A percentile compares a stretch with the other conserved stretches of the same genome.
Conservation (phyloP, 805 yeast genomes). For the Pichia californica region DNA sequence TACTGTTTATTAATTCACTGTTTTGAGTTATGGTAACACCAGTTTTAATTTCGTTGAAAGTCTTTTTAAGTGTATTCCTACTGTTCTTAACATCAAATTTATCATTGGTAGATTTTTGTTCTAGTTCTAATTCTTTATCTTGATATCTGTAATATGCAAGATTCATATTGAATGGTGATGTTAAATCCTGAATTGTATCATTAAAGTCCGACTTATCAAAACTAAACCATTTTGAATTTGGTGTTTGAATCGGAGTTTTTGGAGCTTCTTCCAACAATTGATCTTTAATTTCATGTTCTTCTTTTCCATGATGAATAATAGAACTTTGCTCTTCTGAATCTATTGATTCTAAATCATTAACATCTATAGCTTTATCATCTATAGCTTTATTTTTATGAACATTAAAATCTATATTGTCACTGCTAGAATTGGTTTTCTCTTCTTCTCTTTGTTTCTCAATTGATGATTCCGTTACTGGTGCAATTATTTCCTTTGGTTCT, state of each 20-base stretch:
- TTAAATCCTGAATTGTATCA: slow-evolving; percentile 3
- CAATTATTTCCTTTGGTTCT: too few species aligned
- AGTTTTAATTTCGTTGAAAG: slow-evolving; percentile 41
- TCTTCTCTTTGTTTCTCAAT: too few species aligned
- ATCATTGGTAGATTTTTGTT: slow-evolving; percentile 42
- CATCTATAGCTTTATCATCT: background rate
- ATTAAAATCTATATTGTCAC: too few species aligned
- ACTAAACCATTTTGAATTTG: slow-evolving; percentile 23
- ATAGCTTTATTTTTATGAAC: background rate
- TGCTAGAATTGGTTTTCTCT: too few species aligned
- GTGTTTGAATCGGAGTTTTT: background rate
- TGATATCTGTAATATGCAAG: slow-evolving; percentile 54
- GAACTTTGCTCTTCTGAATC: slow-evolving; percentile 8
- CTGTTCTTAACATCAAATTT: slow-evolving; percentile 48
- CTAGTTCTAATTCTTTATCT: slow-evolving; percentile 47
- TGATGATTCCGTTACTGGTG: too few species aligned
- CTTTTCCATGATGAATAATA: slow-evolving; percentile 14
- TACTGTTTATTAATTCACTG: slow-evolving; percentile 29
- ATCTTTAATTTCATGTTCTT: slow-evolving; percentile 3
- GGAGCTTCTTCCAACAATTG: too few species aligned
- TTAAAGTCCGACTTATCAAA: slow-evolving; percentile 22
- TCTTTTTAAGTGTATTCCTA: slow-evolving; percentile 35
- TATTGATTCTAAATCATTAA: slow-evolving; percentile 10
- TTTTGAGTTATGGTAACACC: slow-evolving; percentile 37
- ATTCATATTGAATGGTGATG: slow-evolving; percentile 41